Conservation (phyloP, 106 monocot species). For the Platanthera guangdongensis region DNA sequence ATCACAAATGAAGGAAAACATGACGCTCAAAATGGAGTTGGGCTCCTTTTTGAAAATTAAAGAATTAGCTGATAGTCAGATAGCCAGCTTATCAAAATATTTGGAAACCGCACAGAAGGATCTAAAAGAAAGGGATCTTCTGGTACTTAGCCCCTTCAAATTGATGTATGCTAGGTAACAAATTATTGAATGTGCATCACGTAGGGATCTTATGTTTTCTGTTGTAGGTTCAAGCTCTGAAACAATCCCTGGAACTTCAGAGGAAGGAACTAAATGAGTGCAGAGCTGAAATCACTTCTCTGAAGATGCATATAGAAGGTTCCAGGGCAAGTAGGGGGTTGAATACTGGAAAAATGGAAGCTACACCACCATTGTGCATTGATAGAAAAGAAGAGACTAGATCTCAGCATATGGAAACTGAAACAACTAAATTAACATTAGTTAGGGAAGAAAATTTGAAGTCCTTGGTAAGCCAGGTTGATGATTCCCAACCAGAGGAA, state of each 20-base stretch:
- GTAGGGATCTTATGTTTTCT: slow-evolving; percentile 3
- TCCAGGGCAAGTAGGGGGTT: slow-evolving; percentile 32
- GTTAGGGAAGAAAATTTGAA: slow-evolving; percentile 5
- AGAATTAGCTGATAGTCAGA: slow-evolving; percentile 51
- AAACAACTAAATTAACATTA: slow-evolving; percentile 11
- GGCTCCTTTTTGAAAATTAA: slow-evolving; percentile 53
- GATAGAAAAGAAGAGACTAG: slow-evolving; percentile 24
- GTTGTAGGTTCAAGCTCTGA: slow-evolving; percentile 67
- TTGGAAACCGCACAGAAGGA: slow-evolving; percentile 80
- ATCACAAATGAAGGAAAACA: slow-evolving; percentile 62
- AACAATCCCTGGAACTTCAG: slow-evolving; percentile 68
- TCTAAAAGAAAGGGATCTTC: slow-evolving; percentile 68
- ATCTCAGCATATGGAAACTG: slow-evolving; percentile 12
- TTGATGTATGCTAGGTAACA: background rate
- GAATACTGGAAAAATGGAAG: slow-evolving; percentile 28
- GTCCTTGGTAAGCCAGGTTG: slow-evolving; percentile 10
- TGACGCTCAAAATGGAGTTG: slow-evolving; percentile 51
- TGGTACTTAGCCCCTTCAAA: slow-evolving; percentile 37
- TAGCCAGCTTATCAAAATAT: slow-evolving; percentile 42
- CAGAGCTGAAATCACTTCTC: slow-evolving; percentile 89
- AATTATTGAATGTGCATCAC: background rate
- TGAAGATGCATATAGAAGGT: slow-evolving; percentile 96
- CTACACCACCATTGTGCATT: slow-evolving; percentile 10
- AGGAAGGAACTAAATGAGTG: slow-evolving; percentile 88
- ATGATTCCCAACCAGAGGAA: slow-evolving; percentile 27